Base-by-base conservation (phyloP, 2,329 filamentous ascomycete genomes). In the Microsporum ferrugineum region DNA sequence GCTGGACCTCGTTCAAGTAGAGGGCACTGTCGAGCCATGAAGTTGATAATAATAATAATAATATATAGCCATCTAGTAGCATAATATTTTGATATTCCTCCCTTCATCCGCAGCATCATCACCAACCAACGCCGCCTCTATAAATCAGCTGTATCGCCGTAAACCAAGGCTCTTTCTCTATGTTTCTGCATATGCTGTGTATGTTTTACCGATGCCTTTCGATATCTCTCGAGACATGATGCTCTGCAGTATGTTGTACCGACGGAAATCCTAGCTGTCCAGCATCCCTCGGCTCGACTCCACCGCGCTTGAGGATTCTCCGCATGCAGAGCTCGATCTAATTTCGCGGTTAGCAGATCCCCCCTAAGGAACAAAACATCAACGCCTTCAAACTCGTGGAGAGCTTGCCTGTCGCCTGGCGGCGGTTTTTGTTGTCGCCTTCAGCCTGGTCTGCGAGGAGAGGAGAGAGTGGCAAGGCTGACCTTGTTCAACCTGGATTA, bases 271-370 rank as follows among this genome's bases (percentile, higher is more conserved):
- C 39, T 43, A 10, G 29, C 31, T 10, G 51, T 55, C 31, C 31
- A 5, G 51, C 51, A 17, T 55, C 51, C 36, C 51, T 23, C 17
- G 17, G 51, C 31, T 55, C 7, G 33, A 36, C 51, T 55, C 51
- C 51, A 55, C 51, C 51, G 51, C 51, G 49, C 49, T 53, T 53
- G 49, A 51, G 45, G 45, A 55, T 55, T 17, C 51, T 34, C 51
- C 51, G 33, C 33, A 34, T 36, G 31, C 23, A 27, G 6, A 53
- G 49, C 49, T 53, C 10, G 27, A 53, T 27, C 49, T 33, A 17
- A 53, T 53, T 33, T 29, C 49, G 31, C 49, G 49, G 12, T 53
- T 31, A 31, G 45, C 49, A 53, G 29, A 33, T 53, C 49, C 23
- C 12, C 49, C 39, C 14, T 23, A n/a, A n/a, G 49, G 17, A 23